Conservation (phyloP, 805 yeast genomes). For the Saccharomycopsis fermentans region DNA sequence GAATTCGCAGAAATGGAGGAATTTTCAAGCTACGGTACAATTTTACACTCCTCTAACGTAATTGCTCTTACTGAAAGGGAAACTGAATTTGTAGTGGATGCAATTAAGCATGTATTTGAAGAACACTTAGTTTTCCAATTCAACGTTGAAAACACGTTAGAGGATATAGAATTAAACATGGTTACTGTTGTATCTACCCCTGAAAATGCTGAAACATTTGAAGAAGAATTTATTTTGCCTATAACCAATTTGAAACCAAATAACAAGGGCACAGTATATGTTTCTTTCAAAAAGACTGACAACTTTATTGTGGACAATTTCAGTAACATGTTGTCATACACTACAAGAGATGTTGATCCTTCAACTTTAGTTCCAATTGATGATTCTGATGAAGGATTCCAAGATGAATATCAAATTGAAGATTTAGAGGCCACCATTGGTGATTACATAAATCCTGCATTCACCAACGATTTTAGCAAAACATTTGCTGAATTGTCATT, state of each 20-base stretch:
- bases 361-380: conserved; percentile 55
- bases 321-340: conserved; percentile 59
- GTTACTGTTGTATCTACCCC: conserved; percentile 63
- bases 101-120: conserved; percentile 73
- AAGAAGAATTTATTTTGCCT: conserved; percentile 67
- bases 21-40: conserved; percentile 59
- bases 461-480: conserved; percentile 63
- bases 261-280: conserved; percentile 64
- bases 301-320: conserved; percentile 38
- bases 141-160: conserved; percentile 74
- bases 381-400: conserved; percentile 72
- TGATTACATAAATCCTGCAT: conserved; percentile 71
- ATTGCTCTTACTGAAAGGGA: conserved; percentile 79
- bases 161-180: conserved; percentile 65
- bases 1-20: conserved; percentile 66
- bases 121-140: conserved; percentile 69
- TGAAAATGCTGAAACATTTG: conserved; percentile 38
- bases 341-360: conserved; percentile 71
- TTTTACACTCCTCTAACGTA: conserved; percentile 58
- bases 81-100: conserved; percentile 84
- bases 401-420: conserved; percentile 89
- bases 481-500: conserved; percentile 58
- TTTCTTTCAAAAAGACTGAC: conserved; percentile 46
- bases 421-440: conserved; percentile 66
- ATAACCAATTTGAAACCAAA: conserved; percentile 64